Evolutionary conservation across 345 rosid genomes (phyloP).

Genomic region (Pseudoturritis turrita): DNA sequence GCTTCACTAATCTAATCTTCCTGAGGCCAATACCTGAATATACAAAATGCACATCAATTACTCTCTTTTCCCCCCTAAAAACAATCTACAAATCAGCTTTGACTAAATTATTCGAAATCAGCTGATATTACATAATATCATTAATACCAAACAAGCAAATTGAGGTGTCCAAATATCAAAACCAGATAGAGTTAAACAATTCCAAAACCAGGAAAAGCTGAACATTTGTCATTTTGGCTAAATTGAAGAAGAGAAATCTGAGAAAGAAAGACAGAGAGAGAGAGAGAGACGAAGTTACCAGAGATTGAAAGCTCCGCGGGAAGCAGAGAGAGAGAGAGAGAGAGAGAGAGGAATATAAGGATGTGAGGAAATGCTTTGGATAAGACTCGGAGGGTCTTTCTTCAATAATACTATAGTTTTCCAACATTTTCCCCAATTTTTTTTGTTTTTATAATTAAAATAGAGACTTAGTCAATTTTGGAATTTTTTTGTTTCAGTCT

Average conservation of each 20-base stretch:
- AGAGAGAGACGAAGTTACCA: neutral
- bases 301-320: slow-evolving; percentile 20
- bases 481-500: too few relatives aligned
- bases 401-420: too few relatives aligned
- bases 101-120: neutral
- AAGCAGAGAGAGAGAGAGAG: slow-evolving; percentile 15
- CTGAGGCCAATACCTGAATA: slow-evolving; percentile 22
- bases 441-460: too few relatives aligned
- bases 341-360: neutral
- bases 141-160: neutral
- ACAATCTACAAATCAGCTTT: neutral
- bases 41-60: neutral
- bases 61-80: neutral
- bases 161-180: neutral
- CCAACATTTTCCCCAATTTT: too few relatives aligned
- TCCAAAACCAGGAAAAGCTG: neutral
- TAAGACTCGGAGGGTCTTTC: slow-evolving; percentile 8
- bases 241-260: neutral
- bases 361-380: slow-evolving; percentile 19
- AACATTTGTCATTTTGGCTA: neutral
- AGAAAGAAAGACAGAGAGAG: neutral
- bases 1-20: slow-evolving; percentile 22
- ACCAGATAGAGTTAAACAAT: neutral
- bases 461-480: too few relatives aligned
- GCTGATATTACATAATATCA: neutral